Base-by-base conservation (phyloP, 2,329 filamentous ascomycete genomes). In the Fusarium torreyae region DNA sequence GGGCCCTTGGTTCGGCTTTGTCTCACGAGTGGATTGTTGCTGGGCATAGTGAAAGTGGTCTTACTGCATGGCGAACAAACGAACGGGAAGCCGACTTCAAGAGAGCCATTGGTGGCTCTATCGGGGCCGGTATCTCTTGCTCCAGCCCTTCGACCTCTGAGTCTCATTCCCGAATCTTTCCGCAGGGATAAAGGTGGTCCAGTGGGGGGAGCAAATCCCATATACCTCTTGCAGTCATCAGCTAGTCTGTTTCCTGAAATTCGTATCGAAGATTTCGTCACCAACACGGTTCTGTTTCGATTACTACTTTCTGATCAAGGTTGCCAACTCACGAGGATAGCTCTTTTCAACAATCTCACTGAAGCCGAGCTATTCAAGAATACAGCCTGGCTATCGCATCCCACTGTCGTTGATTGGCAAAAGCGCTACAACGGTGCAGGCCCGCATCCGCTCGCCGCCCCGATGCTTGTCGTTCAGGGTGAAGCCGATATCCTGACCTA, bases 111-210 rank as follows among this genome's bases (percentile, higher is more conserved):
- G 63, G 61, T 8, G 63, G 61, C 1, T 66, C 66, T n/a, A 13
- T 66, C 0, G 63, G 63, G 5, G 43, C 54, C 7, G 61, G 61
- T 66, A 5, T 34, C 63, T 4, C 6, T 60, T 0, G 61, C 61
- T 3, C 61, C 61, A 1, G 63, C 63, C 17, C 55, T 66, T 0
- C 63, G 65, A 1, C 63, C 63, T 6, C 43, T 66, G 15, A 66
- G 48, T 15, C 61, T 66, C 1, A 66, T 66, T 4, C 63, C 63
- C 2, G 54, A 66, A 11, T 66, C 63, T 5, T 66, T 66, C 55
- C 54, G 61, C 0, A 39, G 38, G 1, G 63, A 61, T 14, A 50
- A 60, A 3, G 61, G 46, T 2, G 61, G 63, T 0, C 63, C 63
- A 7, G 63, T 42, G 2, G 63, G 61, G 1, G 61, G 66, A 7